Evolutionary conservation across 2,329 filamentous ascomycete species (phyloP), one percentile per base, ranked within the genome.

Genomic region (Ophiostoma tasmaniense): DNA sequence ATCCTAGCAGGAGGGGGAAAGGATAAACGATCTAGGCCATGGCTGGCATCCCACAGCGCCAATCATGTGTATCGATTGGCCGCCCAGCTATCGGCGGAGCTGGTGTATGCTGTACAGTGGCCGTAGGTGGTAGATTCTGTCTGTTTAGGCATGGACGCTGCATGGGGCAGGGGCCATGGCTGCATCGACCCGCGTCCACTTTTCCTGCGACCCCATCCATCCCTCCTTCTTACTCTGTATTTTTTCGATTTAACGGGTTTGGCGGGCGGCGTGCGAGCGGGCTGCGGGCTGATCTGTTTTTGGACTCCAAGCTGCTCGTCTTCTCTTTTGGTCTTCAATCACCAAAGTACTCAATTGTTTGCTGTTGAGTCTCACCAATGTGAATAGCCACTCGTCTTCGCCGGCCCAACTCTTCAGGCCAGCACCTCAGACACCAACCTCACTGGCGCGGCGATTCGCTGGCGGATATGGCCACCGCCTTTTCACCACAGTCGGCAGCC

Each of bases 151-250:
- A 61, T 61, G 30, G 55, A 20, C 55, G 55, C 55, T 25, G 7
- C 14, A 14, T 61, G n/a, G 14, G 14, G 22, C 55, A 55, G n/a
- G 42, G 42, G 8, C n/a, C 55, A 61, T 61, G 55, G 25, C 55
- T 61, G 55, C 55, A 61, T 61, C 55, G 25, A 61, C 55, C 55
- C 55, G 42, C 50, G 55, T 61, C 55, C 55, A 61, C 55, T 61
- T 61, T 61, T 61, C 55, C 22, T 61, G 55, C 55, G 3, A 61
- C 55, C 25, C 55, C 25, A 61, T 55, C 55, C 55, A 61, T 55
- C 55, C 55, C 55, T 28, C 55, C 25, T 61, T 61, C 14, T 61
- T 33, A 4, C 33, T 33, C 33, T 33, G 33, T 28, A 11, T 59
- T 61, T 59, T 61, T 61, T 61, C 55, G 55, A 61, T 28, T 45